Evolutionary conservation across 164 flowering plant species (phyloP), one percentile per base, ranked within the genome.

Genomic region (Aristolochia californica): DNA sequence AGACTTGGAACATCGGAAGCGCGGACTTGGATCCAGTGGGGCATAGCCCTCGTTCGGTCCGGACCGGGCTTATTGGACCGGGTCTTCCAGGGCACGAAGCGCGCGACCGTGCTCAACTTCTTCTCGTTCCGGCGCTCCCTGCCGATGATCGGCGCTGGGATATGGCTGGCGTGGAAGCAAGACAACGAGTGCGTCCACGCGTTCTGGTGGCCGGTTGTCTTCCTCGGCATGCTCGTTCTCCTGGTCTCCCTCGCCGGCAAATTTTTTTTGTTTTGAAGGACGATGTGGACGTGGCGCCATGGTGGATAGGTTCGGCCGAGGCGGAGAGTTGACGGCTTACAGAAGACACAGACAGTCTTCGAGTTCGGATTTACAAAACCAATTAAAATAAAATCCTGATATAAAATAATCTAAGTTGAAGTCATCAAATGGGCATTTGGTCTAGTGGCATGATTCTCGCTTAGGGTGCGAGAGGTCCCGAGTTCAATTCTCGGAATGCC

Each of bases 401-500:
- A n/a, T n/a, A n/a, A n/a, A n/a, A n/a, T n/a, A n/a, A n/a, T n/a
- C n/a, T n/a, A n/a, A n/a, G n/a, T n/a, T 28, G 34, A 34, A 34
- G n/a, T n/a, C 40, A 7, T 3, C 40, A 34, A 34, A 8, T 3
- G 91, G 89, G 85, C 83, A 81, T 84, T 87, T 89, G 91, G 83
- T 89, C 97, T 84, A 87, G 95, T 89, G 87, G 95, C 78, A 84
- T 89, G 88, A 87, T 89, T 89, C 93, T 87, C 78, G 90, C 88
- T 84, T 87, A 70, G 84, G 91, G 87, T 88, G 91, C 91, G 78
- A 86, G 97, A 86, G 91, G 89, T 84, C 91, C 87, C 81, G 84
- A 84, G 86, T 72, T 68, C 70, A 61, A 72, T 68, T 65, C 67
- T 72, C 75, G 67, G 75, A 68, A 62, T 63, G 66, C 73, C 68